Percentiles rank a stretch among this genome's conserved stretches.
These are phyloP conservation scores for Lentinula edodes DNA, from an alignment of 768 basidiomycete genomes.

Conservation along the genomic window DNA sequence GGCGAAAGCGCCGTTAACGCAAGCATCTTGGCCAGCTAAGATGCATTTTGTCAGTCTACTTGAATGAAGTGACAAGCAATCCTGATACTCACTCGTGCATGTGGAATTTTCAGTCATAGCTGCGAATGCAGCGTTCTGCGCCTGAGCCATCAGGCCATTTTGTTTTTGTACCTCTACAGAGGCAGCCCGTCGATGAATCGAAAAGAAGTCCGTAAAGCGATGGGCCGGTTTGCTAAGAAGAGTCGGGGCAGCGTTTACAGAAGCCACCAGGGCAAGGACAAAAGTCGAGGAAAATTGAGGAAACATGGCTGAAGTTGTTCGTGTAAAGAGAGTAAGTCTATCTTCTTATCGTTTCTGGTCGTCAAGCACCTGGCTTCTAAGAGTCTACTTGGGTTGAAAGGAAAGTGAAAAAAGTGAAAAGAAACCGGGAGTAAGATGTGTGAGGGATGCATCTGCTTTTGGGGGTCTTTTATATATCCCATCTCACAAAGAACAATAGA, in stretches of 20 bases:
- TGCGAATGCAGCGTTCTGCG: slow-evolving; percentile 43
- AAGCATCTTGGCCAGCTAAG: slow-evolving; percentile 32
- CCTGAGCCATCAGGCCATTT: slow-evolving; percentile 47
- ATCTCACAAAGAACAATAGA: neutral
- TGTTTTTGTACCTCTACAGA: slow-evolving; percentile 21
- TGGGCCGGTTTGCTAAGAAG: neutral
- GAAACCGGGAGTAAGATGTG: neutral
- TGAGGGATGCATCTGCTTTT: neutral
- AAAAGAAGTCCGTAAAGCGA: neutral
- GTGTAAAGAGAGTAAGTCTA: neutral
- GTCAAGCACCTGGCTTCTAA: neutral
- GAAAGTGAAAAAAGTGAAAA: neutral
- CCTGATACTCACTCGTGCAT: slow-evolving; percentile 35
- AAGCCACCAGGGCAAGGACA: slow-evolving; percentile 1
- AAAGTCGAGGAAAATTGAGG: neutral
- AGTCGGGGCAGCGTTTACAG: neutral
- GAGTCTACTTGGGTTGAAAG: neutral
- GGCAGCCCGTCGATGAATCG: neutral
- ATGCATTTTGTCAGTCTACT: neutral
- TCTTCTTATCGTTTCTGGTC: neutral
- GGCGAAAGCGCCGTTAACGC: slow-evolving; percentile 34
- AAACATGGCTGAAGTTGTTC: neutral
- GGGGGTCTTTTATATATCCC: neutral
- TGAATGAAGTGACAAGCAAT: neutral
- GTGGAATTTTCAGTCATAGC: slow-evolving; percentile 34